phyloP scores from a whole-genome alignment of 768 basidiomycete species.

The Asterophora parasitica region DNA sequence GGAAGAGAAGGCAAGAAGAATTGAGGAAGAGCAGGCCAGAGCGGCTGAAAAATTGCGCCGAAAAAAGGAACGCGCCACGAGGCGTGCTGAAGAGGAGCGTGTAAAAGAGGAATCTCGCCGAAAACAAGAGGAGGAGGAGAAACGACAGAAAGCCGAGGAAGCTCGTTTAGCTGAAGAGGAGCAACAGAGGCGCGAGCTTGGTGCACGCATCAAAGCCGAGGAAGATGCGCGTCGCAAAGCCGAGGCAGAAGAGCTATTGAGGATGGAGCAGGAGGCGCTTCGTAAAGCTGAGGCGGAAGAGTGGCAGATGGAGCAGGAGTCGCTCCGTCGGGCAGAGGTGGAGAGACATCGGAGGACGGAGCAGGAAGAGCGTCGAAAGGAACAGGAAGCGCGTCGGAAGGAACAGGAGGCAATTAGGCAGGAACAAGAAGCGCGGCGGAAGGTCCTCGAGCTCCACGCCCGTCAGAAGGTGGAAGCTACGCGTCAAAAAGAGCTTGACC shows the following conservation, averaged over 20 bases:
- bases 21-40: constrained; percentile 24
- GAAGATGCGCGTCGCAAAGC: constrained; percentile 12
- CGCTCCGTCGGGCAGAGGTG: neutral
- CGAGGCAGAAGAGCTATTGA: constrained; percentile 12
- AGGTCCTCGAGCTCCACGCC: constrained; percentile 11
- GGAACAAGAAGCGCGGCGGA: constrained; percentile 13
- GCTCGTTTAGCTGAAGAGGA: constrained; percentile 11
- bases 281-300: constrained; percentile 9
- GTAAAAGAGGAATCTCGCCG: constrained; percentile 10
- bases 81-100: constrained; percentile 18
- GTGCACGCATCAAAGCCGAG: neutral
- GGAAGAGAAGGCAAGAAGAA: constrained; percentile 19
- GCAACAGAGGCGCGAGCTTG: neutral
- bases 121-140: constrained; percentile 7
- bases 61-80: constrained; percentile 25
- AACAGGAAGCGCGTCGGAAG: constrained; percentile 12
- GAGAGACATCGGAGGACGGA: constrained; percentile 5
- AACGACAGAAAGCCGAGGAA: neutral
- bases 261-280: constrained; percentile 13
- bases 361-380: constrained; percentile 13
- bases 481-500: constrained; percentile 7
- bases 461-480: constrained; percentile 9
- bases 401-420: constrained; percentile 3
- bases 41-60: constrained; percentile 25
- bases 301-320: constrained; percentile 15